phyloP scores from a whole-genome alignment of 257 asterid genomes.

The Capsicum rhomboideum region DNA sequence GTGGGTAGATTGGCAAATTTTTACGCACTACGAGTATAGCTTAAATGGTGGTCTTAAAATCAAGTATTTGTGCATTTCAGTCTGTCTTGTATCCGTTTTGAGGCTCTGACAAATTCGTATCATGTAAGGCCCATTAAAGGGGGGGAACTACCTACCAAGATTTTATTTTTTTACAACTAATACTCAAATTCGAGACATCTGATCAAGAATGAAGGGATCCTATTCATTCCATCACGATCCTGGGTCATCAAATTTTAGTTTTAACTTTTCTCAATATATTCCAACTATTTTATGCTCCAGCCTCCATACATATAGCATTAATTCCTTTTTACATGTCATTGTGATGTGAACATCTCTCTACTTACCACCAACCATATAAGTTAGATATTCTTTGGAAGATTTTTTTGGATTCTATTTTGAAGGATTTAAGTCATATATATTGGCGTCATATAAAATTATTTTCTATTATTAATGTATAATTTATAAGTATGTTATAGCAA shows the following conservation, averaged over 20 bases:
- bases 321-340: not conserved
- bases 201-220: accelerated
- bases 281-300: not conserved
- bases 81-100: not conserved
- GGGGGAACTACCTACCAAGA: not conserved
- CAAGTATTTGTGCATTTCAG: not conserved
- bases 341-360: not conserved
- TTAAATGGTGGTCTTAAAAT: not conserved
- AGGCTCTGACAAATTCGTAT: not conserved
- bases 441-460: too few species aligned
- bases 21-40: not conserved
- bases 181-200: accelerated
- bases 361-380: not conserved
- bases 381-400: not conserved
- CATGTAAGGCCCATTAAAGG: not conserved
- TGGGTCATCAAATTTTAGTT: not conserved
- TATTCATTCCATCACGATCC: not conserved
- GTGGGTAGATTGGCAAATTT: not conserved
- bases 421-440: too few species aligned
- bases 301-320: not conserved
- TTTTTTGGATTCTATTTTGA: not conserved
- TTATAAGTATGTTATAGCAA: not conserved
- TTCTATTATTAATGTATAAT: not conserved
- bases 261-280: not conserved
- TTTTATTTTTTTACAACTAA: not conserved